Conservation (phyloP, 176 grass and related monocot genomes). For the Bolboschoenus planiculmis region DNA sequence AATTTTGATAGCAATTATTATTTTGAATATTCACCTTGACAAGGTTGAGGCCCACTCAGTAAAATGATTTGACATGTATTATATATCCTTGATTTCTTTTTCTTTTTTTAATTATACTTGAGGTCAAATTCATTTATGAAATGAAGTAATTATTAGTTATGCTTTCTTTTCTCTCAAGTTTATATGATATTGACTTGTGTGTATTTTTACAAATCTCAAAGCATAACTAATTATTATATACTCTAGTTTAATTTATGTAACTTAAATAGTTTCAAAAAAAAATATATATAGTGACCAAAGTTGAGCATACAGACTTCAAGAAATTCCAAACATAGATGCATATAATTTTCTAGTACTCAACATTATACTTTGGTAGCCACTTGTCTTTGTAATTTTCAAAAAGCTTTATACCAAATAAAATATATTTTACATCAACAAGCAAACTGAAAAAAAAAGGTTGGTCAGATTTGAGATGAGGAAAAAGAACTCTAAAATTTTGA, state of each 20-base stretch:
- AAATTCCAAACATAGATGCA: neutral
- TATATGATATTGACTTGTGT: no score
- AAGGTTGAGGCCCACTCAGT: neutral
- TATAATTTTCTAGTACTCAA: neutral
- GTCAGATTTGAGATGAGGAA: neutral
- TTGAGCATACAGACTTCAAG: neutral
- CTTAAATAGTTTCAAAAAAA: no score
- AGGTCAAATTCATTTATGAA: neutral
- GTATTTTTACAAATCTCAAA: no score
- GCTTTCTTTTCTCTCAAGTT: neutral
- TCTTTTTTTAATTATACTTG: neutral
- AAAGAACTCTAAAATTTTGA: neutral
- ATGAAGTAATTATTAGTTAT: neutral
- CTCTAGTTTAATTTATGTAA: no score
- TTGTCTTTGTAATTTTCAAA: neutral
- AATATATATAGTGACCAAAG: no score
- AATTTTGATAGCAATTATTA: neutral
- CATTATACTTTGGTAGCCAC: neutral
- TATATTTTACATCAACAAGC: neutral
- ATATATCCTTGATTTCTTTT: no score
- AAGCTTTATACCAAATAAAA: neutral
- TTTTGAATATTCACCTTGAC: neutral
- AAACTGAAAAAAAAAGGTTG: neutral
- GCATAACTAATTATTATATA: no score
- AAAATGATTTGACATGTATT: neutral